Evolutionary conservation across 176 grass and related monocot species (phyloP).

Genomic region (Dendrocalamus sinicus): DNA sequence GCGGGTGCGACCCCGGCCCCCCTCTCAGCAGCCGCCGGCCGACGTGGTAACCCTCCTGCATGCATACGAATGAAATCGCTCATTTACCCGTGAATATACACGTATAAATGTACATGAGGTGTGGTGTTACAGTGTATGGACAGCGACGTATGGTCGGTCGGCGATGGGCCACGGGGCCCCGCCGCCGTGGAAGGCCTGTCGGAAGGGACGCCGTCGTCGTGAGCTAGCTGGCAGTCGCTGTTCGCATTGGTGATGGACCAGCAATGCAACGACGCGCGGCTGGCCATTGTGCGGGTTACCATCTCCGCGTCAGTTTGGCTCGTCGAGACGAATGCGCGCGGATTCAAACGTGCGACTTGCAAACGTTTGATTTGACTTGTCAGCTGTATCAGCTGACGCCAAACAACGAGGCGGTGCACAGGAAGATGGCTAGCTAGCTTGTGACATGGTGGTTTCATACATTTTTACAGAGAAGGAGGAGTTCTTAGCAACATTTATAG

Average conservation of each 20-base stretch:
- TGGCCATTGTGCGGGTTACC: background rate
- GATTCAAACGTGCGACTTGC: background rate
- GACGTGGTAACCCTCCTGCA: background rate
- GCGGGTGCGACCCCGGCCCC: slow-evolving; percentile 71
- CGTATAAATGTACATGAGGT: background rate
- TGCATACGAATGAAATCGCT: background rate
- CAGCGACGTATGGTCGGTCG: slow-evolving; percentile 14
- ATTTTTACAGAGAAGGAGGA: background rate
- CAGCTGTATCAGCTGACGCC: background rate
- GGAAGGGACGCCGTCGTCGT: slow-evolving; percentile 15
- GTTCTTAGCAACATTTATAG: background rate
- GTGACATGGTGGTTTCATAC: background rate
- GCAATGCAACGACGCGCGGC: background rate
- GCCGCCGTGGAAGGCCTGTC: slow-evolving; percentile 38
- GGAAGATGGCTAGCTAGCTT: background rate
- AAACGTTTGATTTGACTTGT: background rate
- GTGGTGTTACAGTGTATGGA: background rate
- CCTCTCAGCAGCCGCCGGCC: slow-evolving; percentile 46
- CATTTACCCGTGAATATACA: background rate
- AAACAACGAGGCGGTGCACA: background rate
- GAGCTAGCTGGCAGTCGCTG: background rate
- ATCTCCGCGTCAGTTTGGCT: background rate
- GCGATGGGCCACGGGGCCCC: slow-evolving; percentile 6
- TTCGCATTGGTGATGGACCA: background rate
- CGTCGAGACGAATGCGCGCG: background rate